Evolutionary conservation across 345 rosid genomes (phyloP).

Genomic region (Brassica carinata): DNA sequence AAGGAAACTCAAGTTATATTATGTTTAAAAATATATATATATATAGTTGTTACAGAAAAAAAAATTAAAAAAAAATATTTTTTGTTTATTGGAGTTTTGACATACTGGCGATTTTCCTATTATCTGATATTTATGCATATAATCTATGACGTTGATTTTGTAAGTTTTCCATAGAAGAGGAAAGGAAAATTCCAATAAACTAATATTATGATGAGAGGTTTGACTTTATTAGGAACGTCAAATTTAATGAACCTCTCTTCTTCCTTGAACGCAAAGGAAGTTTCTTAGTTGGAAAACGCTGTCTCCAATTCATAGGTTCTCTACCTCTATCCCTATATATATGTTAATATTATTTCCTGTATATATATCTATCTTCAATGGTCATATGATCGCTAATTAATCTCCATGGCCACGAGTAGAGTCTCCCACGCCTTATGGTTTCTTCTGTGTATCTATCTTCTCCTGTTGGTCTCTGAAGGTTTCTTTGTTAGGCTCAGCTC

Average conservation of each 20-base stretch:
- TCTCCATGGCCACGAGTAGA: slow-evolving; percentile 27
- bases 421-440: slow-evolving; percentile 18
- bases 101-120: not conserved
- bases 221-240: slow-evolving; percentile 46
- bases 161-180: not conserved
- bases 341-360: not conserved
- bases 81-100: not conserved
- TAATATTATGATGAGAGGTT: slow-evolving; percentile 35
- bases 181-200: not conserved
- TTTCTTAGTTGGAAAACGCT: slow-evolving; percentile 42
- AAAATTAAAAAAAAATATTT: too few species aligned
- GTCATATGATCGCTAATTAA: slow-evolving; percentile 27
- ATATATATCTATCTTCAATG: slow-evolving; percentile 9
- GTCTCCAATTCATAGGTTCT: slow-evolving; percentile 38
- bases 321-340: slow-evolving; percentile 20
- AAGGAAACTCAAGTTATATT: too few species aligned
- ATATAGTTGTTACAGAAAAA: too few species aligned
- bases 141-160: not conserved
- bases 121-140: not conserved
- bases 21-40: too few species aligned
- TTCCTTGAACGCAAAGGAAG: slow-evolving; percentile 79
- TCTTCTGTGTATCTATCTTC: slow-evolving; percentile 29
- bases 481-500: not conserved
- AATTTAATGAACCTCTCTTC: slow-evolving; percentile 44
- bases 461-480: slow-evolving; percentile 17